Evolutionary conservation across 148 eudicot genomes (phyloP).

Genomic region (Persicaria tinctoria): DNA sequence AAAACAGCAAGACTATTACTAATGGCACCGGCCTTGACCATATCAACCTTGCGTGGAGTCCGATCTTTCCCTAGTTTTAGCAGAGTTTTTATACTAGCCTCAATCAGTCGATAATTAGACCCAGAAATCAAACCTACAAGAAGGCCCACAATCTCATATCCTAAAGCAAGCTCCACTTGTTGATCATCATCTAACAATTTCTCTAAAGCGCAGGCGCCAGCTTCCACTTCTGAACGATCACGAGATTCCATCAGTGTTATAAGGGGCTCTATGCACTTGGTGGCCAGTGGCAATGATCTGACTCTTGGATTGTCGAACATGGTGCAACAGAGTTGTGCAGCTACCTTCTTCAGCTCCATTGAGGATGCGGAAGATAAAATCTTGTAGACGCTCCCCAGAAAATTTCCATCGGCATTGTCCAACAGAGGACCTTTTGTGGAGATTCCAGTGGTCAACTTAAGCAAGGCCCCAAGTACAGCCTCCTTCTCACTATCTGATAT

Average conservation of each 20-base stretch:
- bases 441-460: conserved; percentile 44
- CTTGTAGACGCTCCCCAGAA: conserved; percentile 41
- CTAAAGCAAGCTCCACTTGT: conserved; percentile 39
- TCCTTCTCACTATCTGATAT: conserved; percentile 47
- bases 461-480: conserved; percentile 53
- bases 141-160: conserved; percentile 40
- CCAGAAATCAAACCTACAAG: conserved; percentile 68
- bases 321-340: conserved; percentile 58
- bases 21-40: conserved; percentile 64
- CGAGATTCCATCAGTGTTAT: conserved; percentile 45
- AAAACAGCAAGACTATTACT: conserved; percentile 56
- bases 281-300: conserved; percentile 39
- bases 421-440: conserved; percentile 35
- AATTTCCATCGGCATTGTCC: conserved; percentile 43
- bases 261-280: conserved; percentile 56
- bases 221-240: conserved; percentile 38
- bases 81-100: conserved; percentile 58
- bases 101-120: conserved; percentile 48
- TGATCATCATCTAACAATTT: conserved; percentile 60
- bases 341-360: conserved; percentile 45
- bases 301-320: conserved; percentile 49
- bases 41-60: conserved; percentile 62
- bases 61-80: conserved; percentile 70
- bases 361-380: conserved; percentile 44
- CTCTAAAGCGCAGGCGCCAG: conserved; percentile 67